Percentiles rank a stretch among this genome's conserved stretches.
These are phyloP conservation scores for Thymus mandschuricus DNA, from an alignment of 257 asterid species.

Conservation along the genomic window DNA sequence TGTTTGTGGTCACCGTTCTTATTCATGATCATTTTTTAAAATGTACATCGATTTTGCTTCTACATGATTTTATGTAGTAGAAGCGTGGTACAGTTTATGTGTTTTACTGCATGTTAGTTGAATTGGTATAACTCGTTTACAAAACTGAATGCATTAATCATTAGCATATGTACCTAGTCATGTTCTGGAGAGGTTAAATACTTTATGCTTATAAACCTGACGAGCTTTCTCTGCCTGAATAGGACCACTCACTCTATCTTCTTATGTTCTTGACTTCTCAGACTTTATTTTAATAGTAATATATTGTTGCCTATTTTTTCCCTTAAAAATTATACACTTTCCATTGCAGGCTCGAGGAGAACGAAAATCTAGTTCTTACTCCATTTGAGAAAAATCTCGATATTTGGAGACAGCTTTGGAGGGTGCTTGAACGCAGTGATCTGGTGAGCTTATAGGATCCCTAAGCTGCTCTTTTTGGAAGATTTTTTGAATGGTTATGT, in stretches of 20 bases:
- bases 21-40: background rate
- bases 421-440: conserved; percentile 99
- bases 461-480: conserved; percentile 8
- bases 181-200: background rate
- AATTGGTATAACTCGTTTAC: background rate
- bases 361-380: conserved; percentile 87
- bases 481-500: conserved; percentile 9
- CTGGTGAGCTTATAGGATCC: conserved; percentile 60
- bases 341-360: conserved; percentile 87
- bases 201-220: conserved; percentile 12
- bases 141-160: background rate
- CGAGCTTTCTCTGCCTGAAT: conserved; percentile 11
- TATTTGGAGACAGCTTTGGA: conserved; percentile 99
- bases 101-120: conserved; percentile 9
- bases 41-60: background rate
- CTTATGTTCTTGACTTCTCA: conserved; percentile 7
- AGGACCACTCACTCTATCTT: conserved; percentile 3
- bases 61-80: background rate
- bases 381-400: conserved; percentile 98
- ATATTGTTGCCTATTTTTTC: background rate
- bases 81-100: background rate
- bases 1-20: conserved; percentile 3
- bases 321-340: conserved; percentile 11
- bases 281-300: conserved; percentile 8
- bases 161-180: background rate